A percentile compares a stretch with the other conserved stretches of the same genome.
Conservation (phyloP, 2,329 filamentous ascomycete species). For the Cyphellophora europaea region DNA sequence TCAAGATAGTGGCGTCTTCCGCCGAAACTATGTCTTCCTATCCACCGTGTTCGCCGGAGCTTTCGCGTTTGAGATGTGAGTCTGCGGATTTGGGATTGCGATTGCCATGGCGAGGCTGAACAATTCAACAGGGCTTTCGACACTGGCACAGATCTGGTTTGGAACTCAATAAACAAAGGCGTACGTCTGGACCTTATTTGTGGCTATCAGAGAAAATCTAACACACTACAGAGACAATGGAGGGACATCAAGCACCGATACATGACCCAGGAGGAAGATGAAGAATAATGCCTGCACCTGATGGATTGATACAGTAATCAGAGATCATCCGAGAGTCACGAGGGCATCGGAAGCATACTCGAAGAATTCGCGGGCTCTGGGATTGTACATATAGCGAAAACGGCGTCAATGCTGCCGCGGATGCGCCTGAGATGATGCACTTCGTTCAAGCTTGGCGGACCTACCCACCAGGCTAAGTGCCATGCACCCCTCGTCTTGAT, state of each 20-base stretch:
- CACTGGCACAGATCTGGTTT: constrained; percentile 64
- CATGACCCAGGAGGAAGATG: constrained; percentile 57
- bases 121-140: constrained; percentile 78
- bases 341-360: too few relatives aligned
- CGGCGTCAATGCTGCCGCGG: too few relatives aligned
- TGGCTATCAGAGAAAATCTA: constrained; percentile 1
- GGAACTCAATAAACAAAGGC: constrained; percentile 85
- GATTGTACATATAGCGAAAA: too few relatives aligned
- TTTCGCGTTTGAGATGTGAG: constrained; percentile 91
- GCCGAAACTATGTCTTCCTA: constrained; percentile 81
- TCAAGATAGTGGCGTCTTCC: constrained; percentile 63
- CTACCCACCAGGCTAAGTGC: too few relatives aligned
- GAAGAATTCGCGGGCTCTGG: too few relatives aligned
- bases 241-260: constrained; percentile 96
- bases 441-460: too few relatives aligned
- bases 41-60: constrained; percentile 75
- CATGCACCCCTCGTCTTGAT: too few relatives aligned
- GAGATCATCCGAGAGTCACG: too few relatives aligned
- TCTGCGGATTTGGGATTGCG: constrained; percentile 13
- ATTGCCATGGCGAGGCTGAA: not conserved
- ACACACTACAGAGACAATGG: constrained; percentile 75
- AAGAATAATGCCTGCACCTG: constrained; percentile 15
- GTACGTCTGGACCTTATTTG: constrained; percentile 50
- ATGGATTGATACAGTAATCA: too few relatives aligned
- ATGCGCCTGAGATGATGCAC: too few relatives aligned